Evolutionary conservation across 176 grass and related monocot genomes (phyloP), one percentile per base, ranked within the genome.

Genomic region (Rhynchospora pubera): DNA sequence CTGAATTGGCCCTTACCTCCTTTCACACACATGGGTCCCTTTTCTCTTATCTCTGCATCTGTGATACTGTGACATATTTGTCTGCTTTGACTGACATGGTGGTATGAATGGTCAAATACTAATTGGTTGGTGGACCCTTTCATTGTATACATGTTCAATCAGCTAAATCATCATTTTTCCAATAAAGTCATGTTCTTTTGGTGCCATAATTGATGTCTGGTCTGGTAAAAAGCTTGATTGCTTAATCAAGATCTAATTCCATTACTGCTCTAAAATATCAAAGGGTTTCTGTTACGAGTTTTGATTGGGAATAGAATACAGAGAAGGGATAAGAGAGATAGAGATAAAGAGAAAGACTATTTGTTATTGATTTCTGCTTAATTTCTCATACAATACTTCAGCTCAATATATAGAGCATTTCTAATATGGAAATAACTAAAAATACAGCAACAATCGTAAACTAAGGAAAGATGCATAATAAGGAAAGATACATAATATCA

Each of bases 61-160:
- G 50, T 51, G 72, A 32, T 48, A 77, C 42, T 82, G 79, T 61
- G 79, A 62, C 79, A 65, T 45, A 65, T 82, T 82, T 82, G 79
- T 82, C 24, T 82, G 32, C 79, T 82, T 82, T 82, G 79, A 82
- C 79, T 66, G 45, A 11, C 77, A 19, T 7, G 22, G 21, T 47
- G 62, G 22, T 10, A 82, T 82, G 79, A 28, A 82, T 82, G 44
- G 21, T 67, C 79, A 82, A 82, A 82, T 82, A 57, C 62, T 52
- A 48, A 82, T 45, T 82, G 58, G 62, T 62, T 47, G 15, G 52
- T 63, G 78, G 78, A 74, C 78, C 77, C 56, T 28, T 80, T 34
- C 42, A 43, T 47, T 47, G n/a, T 62, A 44, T 57, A 63, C 32
- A 80, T 24, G 57, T 80, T 45, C 8, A 30, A 47, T 62, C 58